Conservation (phyloP, 2,329 filamentous ascomycete genomes). For the Orbilia oligospora region DNA sequence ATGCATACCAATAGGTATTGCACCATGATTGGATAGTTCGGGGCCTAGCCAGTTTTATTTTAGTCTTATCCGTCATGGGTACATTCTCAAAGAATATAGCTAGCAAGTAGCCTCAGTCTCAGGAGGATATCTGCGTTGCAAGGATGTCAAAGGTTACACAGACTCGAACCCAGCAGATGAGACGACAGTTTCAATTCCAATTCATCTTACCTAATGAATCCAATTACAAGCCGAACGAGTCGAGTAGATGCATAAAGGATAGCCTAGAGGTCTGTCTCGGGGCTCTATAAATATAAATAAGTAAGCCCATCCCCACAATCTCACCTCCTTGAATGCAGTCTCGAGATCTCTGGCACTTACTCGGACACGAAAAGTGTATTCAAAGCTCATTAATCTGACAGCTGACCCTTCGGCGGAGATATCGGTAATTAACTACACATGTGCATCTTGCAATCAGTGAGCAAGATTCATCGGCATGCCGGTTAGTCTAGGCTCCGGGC, state of each 20-base stretch:
- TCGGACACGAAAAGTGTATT: no score
- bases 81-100: no score
- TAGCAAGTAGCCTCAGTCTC: no score
- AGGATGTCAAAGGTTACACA: slow-evolving; percentile 5
- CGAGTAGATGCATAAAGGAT: no score
- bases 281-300: not conserved
- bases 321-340: no score
- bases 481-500: slow-evolving; percentile 25
- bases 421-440: slow-evolving; percentile 14
- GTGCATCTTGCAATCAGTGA: not conserved
- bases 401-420: not conserved
- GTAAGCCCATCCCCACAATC: not conserved
- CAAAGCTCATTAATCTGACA: no score
- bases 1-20: no score
- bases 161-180: not conserved
- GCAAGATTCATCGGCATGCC: slow-evolving; percentile 23
- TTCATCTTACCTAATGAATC: not conserved
- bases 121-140: not conserved
- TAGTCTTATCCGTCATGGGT: no score
- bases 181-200: slow-evolving; percentile 4
- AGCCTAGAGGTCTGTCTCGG: not conserved
- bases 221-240: not conserved
- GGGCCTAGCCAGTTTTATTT: no score
- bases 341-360: no score
- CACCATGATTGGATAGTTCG: no score